Conservation (phyloP, 495 filamentous ascomycete genomes). For the Penicillium antarcticum region DNA sequence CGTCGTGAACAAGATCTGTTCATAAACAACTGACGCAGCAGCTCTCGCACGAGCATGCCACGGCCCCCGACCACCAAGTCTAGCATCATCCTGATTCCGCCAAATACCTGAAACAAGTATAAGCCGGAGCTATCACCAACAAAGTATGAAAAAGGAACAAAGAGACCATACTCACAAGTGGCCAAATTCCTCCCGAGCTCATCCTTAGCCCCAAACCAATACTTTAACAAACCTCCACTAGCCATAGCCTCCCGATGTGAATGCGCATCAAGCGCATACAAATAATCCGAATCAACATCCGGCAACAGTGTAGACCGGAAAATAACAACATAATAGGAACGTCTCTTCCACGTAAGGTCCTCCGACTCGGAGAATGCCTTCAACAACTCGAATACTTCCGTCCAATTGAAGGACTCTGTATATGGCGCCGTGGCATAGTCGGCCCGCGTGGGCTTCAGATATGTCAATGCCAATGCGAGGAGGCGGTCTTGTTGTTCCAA, state of each 20-base stretch:
- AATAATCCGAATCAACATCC: conserved; percentile 55
- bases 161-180: conserved; percentile 52
- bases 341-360: conserved; percentile 57
- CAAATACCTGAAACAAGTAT: conserved; percentile 51
- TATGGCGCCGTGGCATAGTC: conserved; percentile 80
- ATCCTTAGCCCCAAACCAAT: conserved; percentile 77
- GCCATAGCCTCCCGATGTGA: conserved; percentile 74
- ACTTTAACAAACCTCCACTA: conserved; percentile 84
- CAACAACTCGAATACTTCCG: conserved; percentile 55
- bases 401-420: conserved; percentile 75
- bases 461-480: conserved; percentile 66
- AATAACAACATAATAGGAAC: conserved; percentile 75
- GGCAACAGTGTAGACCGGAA: conserved; percentile 70
- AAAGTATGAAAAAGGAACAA: background rate
- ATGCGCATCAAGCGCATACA: conserved; percentile 66
- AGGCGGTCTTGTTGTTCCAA: conserved; percentile 63
- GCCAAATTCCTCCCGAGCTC: conserved; percentile 63
- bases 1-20: conserved; percentile 58
- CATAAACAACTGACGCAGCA: conserved; percentile 36
- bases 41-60: conserved; percentile 44
- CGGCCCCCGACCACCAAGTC: conserved; percentile 60
- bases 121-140: conserved; percentile 1
- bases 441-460: conserved; percentile 54
- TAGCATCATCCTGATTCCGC: conserved; percentile 67
- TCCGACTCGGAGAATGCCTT: conserved; percentile 33